Percentiles rank a stretch among this genome's conserved stretches.
phyloP scores from a whole-genome alignment of 2,329 filamentous ascomycete genomes.

The Lecanosticta acicola region DNA sequence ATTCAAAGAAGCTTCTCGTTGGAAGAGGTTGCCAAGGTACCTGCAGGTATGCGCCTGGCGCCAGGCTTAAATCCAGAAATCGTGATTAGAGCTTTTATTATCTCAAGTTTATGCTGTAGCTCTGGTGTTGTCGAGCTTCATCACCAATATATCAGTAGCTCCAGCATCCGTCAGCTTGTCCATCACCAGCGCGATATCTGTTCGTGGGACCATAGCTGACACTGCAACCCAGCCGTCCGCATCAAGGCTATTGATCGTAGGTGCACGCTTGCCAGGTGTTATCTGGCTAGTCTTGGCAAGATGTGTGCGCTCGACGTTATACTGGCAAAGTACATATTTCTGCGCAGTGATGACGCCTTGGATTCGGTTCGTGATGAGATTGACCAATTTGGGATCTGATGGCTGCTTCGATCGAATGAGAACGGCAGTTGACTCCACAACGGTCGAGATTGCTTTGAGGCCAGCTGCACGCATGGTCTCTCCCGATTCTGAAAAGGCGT shows the following conservation, averaged over 20 bases:
- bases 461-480: slow-evolving; percentile 97
- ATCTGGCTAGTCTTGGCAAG: slow-evolving; percentile 66
- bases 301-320: slow-evolving; percentile 74
- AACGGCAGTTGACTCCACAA: slow-evolving; percentile 79
- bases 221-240: slow-evolving; percentile 92
- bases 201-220: slow-evolving; percentile 86
- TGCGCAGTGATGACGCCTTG: slow-evolving; percentile 92
- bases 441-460: slow-evolving; percentile 88
- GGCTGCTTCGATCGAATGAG: slow-evolving; percentile 86
- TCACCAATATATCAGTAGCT: slow-evolving; percentile 77
- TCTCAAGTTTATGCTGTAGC: slow-evolving; percentile 25
- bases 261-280: slow-evolving; percentile 88
- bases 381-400: slow-evolving; percentile 71
- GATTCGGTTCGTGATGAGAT: slow-evolving; percentile 78
- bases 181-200: slow-evolving; percentile 78
- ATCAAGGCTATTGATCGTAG: slow-evolving; percentile 84
- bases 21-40: too few species aligned
- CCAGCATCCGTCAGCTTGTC: slow-evolving; percentile 71
- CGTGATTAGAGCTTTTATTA: neutral
- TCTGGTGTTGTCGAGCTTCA: slow-evolving; percentile 77
- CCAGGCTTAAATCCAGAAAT: neutral
- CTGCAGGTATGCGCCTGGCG: neutral
- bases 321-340: slow-evolving; percentile 89
- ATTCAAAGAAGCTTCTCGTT: too few species aligned
- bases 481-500: slow-evolving; percentile 65